Evolutionary conservation across 345 rosid genomes (phyloP), one percentile per base, ranked within the genome.

Genomic region (Conringia planisiliqua): DNA sequence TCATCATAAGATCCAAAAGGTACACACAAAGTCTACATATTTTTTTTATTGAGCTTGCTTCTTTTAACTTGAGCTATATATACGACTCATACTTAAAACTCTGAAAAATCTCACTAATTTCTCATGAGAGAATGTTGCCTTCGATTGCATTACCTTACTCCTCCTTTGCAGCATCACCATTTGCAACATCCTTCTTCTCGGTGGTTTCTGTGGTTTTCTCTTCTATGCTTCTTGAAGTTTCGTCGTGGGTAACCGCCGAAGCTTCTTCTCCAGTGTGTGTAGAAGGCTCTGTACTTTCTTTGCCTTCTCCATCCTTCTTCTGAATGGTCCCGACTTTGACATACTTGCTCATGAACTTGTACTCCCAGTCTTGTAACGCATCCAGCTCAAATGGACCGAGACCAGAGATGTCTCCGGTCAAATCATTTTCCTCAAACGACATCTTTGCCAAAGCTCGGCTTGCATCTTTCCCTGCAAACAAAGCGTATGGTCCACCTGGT

Each of bases 371-470:
- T 80, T 89, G 97, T 73, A 95, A 79, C 3, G 99, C 94, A 14
- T 92, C 99, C 71, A 92, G 68, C 82, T 96, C 99, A 33, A 84
- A 92, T 5, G 98, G 88, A 74, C 97, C 93, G 2, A 96, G 98
- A 70, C 96, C 97, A 0, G 99, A 87, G 57, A 86, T 83, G 73
- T 96, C 99, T 20, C 98, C 96, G 0, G 97, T 96, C 75, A 96
- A 78, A 81, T 96, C 99, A 39, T 77, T 83, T 0, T 90, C 97
- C 59, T 96, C 99, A 32, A 96, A 96, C 12, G 98, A 96, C 98
- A 96, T 96, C 88, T 92, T 96, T 2, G 99, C 98, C 12, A 96
- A 88, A 58, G 99, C 99, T 75, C 95, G 83, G 87, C 98, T 96
- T 0, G 99, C 98, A 68, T 96, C 99, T 81, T 88, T 96, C 50